These are phyloP conservation scores for Aphanomyces invadans DNA, from an alignment of 352 stramenopile species.

Conservation along the genomic window DNA sequence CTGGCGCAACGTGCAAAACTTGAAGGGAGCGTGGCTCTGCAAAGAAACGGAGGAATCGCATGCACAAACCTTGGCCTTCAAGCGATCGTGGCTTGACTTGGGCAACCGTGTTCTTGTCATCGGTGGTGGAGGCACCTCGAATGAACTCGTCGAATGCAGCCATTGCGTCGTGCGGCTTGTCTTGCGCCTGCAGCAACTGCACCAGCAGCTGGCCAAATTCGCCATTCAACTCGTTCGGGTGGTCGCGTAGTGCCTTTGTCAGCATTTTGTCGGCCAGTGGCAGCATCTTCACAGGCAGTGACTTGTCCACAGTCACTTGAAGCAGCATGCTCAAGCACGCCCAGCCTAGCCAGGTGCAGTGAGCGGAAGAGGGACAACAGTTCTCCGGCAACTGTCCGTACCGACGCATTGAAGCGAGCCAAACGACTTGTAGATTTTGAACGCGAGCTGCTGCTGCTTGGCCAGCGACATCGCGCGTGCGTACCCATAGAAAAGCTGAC, in stretches of 20 bases:
- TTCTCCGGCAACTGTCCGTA: neutral
- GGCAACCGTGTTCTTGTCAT: too few species aligned
- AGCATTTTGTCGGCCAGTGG: conserved; percentile 72
- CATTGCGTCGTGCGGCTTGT: conserved; percentile 55
- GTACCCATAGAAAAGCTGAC: conserved; percentile 67
- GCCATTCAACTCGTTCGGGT: conserved; percentile 40
- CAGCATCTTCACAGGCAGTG: conserved; percentile 63
- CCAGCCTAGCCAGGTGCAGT: conserved; percentile 51
- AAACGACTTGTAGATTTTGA: conserved; percentile 83
- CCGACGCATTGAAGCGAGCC: conserved; percentile 58
- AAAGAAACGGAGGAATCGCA: neutral
- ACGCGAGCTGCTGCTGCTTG: conserved; percentile 81
- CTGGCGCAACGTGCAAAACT: too few species aligned
- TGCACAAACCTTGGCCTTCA: conserved; percentile 57
- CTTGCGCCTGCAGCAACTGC: conserved; percentile 64
- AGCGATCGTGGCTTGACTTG: conserved; percentile 44
- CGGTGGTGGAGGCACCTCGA: too few species aligned
- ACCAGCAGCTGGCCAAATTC: conserved; percentile 64
- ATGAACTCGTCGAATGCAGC: conserved; percentile 65
- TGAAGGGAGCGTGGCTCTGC: too few species aligned
- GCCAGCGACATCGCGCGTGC: conserved; percentile 53
- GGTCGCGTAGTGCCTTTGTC: conserved; percentile 59
- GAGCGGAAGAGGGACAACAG: neutral
- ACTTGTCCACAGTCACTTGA: conserved; percentile 45
- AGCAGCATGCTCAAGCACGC: conserved; percentile 75